phyloP scores from a whole-genome alignment of 2,329 filamentous ascomycete species.

The Hyphodiscus sp. region DNA sequence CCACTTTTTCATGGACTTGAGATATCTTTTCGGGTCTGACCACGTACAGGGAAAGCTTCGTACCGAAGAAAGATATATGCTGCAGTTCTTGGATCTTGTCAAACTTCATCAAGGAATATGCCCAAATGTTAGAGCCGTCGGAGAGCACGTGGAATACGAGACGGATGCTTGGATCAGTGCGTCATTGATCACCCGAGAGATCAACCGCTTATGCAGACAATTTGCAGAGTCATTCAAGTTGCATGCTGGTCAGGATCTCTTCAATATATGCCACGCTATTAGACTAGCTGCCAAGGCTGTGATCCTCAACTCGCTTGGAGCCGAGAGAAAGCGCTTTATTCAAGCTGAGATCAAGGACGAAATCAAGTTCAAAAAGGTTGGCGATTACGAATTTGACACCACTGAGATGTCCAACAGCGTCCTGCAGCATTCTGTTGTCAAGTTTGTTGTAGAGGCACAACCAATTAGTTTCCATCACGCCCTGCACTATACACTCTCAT shows the following conservation, averaged over 20 bases:
- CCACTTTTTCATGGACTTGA: conserved; percentile 93
- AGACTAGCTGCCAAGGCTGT: conserved; percentile 71
- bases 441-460: conserved; percentile 82
- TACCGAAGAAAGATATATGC: conserved; percentile 75
- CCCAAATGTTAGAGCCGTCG: conserved; percentile 83
- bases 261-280: conserved; percentile 64
- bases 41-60: conserved; percentile 83
- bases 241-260: conserved; percentile 58
- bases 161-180: conserved; percentile 98
- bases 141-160: conserved; percentile 97
- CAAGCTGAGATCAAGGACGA: conserved; percentile 85
- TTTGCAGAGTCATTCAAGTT: conserved; percentile 81
- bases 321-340: conserved; percentile 79
- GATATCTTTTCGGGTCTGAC: conserved; percentile 81
- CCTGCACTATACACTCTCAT: conserved; percentile 91
- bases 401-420: conserved; percentile 23
- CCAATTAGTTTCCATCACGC: conserved; percentile 97
- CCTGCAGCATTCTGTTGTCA: conserved; percentile 60
- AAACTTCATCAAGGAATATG: conserved; percentile 97
- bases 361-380: conserved; percentile 71
- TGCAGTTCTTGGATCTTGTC: conserved; percentile 92
- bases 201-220: conserved; percentile 85
- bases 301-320: conserved; percentile 82
- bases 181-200: conserved; percentile 87
- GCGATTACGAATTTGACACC: conserved; percentile 73